Base-by-base conservation (phyloP, 2,329 filamentous ascomycete genomes). In the Diaporthe aspalathi region DNA sequence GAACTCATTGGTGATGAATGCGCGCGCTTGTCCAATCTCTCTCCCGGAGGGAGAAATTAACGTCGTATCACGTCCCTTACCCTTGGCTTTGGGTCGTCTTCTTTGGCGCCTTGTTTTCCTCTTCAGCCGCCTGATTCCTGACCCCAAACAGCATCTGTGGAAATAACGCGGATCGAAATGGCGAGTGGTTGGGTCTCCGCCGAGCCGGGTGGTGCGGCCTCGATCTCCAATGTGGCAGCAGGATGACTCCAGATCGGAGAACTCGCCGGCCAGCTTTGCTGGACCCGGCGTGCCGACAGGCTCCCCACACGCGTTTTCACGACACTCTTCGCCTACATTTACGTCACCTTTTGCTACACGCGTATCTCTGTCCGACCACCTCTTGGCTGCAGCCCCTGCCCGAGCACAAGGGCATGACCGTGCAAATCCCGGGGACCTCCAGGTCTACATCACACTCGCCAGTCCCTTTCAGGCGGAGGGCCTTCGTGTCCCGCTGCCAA, bases 211-310 rank as follows among this genome's bases (percentile, higher is more conserved):
- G 22, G 17, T 62, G 40, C 24, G 43, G 27, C 45, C 54, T 24
- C 27, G 60, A 63, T 63, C 60, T 49, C 12, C 43, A 22, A 5
- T 9, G 27, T 35, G 14, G n/a, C 60, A 45, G 60, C 27, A 63
- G 60, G 20, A 22, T 47, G 27, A 20, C 60, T 63, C 6, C 43
- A 49, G 60, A 63, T 63, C 60, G 60, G 60, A 63, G 24, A 49
- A 9, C 27, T 63, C 43, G 40, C 27, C 27, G 16, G n/a, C 52
- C 17, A 54, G 52, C 17, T 29, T n/a, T 35, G 52, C 52, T 63
- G 6, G 17, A 17, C n/a, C 43, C 12, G 43, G 27, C n/a, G 27
- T 35, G 43, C 60, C 60, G 60, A 17, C 40, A 17, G 14, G 17
- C 20, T 14, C 20, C 43, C 43, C 60, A 49, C 60, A 43, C 27